Evolutionary conservation across 2,329 filamentous ascomycete genomes (phyloP).

Genomic region (Truncatella angustata): DNA sequence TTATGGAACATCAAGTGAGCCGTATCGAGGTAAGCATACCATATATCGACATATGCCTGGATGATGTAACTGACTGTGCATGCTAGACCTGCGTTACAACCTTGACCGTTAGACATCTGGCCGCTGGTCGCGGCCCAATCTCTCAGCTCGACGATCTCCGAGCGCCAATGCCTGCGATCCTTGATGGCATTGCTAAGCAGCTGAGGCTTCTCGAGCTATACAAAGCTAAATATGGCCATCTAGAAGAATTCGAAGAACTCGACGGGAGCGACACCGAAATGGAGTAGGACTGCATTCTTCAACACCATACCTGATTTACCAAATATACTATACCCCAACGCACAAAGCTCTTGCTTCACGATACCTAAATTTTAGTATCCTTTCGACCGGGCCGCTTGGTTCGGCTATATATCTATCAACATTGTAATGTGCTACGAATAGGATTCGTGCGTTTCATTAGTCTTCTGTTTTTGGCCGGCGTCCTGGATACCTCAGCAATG

Average conservation of each 20-base stretch:
- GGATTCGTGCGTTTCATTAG: background rate
- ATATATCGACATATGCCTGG: too few relatives aligned
- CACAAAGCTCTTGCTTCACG: slow-evolving; percentile 2
- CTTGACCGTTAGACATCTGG: slow-evolving; percentile 74
- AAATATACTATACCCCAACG: background rate
- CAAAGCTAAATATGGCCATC: slow-evolving; percentile 50
- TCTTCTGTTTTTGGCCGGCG: background rate
- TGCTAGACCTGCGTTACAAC: slow-evolving; percentile 82
- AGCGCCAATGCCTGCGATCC: slow-evolving; percentile 72
- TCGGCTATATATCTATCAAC: slow-evolving; percentile 12
- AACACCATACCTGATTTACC: background rate
- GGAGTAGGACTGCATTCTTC: slow-evolving; percentile 18
- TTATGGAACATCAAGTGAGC: slow-evolving; percentile 92
- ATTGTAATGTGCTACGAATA: slow-evolving; percentile 12
- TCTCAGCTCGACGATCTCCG: slow-evolving; percentile 69
- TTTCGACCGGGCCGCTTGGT: slow-evolving; percentile 9
- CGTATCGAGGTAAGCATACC: slow-evolving; percentile 77
- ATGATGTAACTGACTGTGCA: too few relatives aligned
- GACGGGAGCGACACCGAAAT: slow-evolving; percentile 36
- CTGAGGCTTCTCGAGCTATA: slow-evolving; percentile 63
- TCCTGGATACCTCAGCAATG: background rate
- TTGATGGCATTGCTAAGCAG: slow-evolving; percentile 60
- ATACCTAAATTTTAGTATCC: slow-evolving; percentile 7
- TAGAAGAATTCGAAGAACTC: slow-evolving; percentile 30
- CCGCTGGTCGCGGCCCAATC: slow-evolving; percentile 64